These are phyloP conservation scores for Stephanodiscus triporus DNA, from an alignment of 108 stramenopile genomes.

Conservation along the genomic window DNA sequence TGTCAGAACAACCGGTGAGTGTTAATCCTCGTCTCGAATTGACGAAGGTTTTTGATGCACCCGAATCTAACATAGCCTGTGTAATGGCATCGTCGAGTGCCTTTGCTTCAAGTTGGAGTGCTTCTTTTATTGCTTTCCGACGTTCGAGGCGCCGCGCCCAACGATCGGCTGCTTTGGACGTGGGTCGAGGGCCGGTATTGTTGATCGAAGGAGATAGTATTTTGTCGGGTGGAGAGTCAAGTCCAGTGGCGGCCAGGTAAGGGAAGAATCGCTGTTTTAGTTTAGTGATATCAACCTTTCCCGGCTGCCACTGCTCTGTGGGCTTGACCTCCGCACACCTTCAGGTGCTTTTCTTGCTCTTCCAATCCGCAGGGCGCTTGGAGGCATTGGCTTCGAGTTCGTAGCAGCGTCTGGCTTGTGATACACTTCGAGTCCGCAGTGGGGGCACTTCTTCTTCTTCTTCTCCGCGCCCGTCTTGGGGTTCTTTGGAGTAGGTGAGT, in stretches of 20 bases:
- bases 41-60: too few species aligned
- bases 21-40: neutral
- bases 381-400: constrained; percentile 12
- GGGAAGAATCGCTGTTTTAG: too few species aligned
- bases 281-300: too few species aligned
- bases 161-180: neutral
- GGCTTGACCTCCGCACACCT: too few species aligned
- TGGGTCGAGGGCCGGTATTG: neutral
- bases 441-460: constrained; percentile 20
- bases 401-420: constrained; percentile 28
- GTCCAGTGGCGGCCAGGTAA: too few species aligned
- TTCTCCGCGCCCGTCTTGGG: constrained; percentile 5
- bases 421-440: constrained; percentile 6
- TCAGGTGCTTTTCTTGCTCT: too few species aligned
- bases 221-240: too few species aligned
- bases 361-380: too few species aligned
- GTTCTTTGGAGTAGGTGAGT: constrained; percentile 6
- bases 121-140: neutral
- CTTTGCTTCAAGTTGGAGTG: neutral
- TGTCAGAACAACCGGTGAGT: neutral
- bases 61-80: constrained; percentile 17
- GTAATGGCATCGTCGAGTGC: too few species aligned
- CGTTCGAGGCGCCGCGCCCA: constrained; percentile 9
- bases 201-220: too few species aligned
- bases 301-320: too few species aligned